Evolutionary conservation across 495 filamentous ascomycete species (phyloP).

Genomic region (Penicillium egyptiacum): DNA sequence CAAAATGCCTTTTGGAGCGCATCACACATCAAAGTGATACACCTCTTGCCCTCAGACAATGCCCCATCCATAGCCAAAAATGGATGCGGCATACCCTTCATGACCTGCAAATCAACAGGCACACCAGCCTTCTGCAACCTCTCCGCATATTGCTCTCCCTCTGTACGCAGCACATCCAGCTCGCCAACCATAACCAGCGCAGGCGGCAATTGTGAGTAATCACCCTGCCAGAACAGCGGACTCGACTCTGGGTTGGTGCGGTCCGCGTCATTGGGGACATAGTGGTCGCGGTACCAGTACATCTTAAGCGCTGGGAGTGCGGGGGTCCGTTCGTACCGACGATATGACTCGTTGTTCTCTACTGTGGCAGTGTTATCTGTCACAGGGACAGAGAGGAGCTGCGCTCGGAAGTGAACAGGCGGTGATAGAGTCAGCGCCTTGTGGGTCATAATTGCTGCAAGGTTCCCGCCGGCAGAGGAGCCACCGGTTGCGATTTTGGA

Average conservation of each 20-base stretch:
- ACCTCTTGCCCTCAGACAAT: conserved; percentile 51
- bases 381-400: conserved; percentile 58
- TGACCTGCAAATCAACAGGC: conserved; percentile 54
- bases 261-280: conserved; percentile 48
- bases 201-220: conserved; percentile 50
- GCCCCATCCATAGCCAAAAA: conserved; percentile 61
- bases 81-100: conserved; percentile 63
- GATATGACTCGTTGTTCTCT: conserved; percentile 47
- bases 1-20: conserved; percentile 48
- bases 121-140: conserved; percentile 53
- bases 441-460: conserved; percentile 56
- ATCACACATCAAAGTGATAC: conserved; percentile 56
- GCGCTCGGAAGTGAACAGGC: conserved; percentile 46
- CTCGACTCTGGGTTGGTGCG: conserved; percentile 54
- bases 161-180: conserved; percentile 53
- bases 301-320: conserved; percentile 56
- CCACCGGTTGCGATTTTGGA: conserved; percentile 53
- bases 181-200: conserved; percentile 58
- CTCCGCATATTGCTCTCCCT: conserved; percentile 51
- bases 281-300: conserved; percentile 59
- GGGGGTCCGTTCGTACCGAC: conserved; percentile 48
- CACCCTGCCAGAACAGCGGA: conserved; percentile 50
- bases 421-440: conserved; percentile 47
- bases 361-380: conserved; percentile 56
- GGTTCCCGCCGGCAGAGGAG: conserved; percentile 57